Conservation (phyloP, 1,139 yeast genomes). For the Komagataea norvegica region DNA sequence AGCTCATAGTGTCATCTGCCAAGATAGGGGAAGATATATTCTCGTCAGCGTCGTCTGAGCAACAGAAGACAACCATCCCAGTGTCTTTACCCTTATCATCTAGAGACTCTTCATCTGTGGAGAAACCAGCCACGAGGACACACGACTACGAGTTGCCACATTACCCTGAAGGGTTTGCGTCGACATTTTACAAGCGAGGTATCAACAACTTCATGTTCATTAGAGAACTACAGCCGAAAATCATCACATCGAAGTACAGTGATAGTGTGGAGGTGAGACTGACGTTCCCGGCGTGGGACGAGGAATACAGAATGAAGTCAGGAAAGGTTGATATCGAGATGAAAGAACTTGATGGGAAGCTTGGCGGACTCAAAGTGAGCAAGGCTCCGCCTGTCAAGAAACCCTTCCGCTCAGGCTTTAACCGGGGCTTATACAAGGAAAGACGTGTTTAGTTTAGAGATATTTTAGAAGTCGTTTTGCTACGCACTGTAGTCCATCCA, state of each 20-base stretch:
- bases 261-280: slow-evolving; percentile 29
- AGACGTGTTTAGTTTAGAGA: not conserved
- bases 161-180: slow-evolving; percentile 41
- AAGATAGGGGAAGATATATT: slow-evolving; percentile 14
- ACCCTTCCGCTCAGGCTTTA: slow-evolving; percentile 5
- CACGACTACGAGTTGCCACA: slow-evolving; percentile 17
- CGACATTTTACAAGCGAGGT: slow-evolving; percentile 40
- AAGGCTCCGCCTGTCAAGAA: slow-evolving; percentile 6
- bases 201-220: slow-evolving; percentile 42
- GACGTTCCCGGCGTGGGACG: slow-evolving; percentile 28
- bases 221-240: slow-evolving; percentile 39
- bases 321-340: slow-evolving; percentile 10
- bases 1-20: slow-evolving; percentile 10
- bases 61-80: slow-evolving; percentile 11
- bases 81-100: slow-evolving; percentile 16
- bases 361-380: slow-evolving; percentile 11
- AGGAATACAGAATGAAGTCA: slow-evolving; percentile 7
- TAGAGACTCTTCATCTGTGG: slow-evolving; percentile 2
- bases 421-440: slow-evolving; percentile 1
- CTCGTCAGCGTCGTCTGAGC: slow-evolving; percentile 11
- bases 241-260: slow-evolving; percentile 34
- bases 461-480: not conserved
- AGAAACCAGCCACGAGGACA: slow-evolving; percentile 5
- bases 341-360: slow-evolving; percentile 11
- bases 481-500: too few species aligned